These are phyloP conservation scores for Lavandula angustifolia DNA, from an alignment of 257 asterid species.

Conservation along the genomic window DNA sequence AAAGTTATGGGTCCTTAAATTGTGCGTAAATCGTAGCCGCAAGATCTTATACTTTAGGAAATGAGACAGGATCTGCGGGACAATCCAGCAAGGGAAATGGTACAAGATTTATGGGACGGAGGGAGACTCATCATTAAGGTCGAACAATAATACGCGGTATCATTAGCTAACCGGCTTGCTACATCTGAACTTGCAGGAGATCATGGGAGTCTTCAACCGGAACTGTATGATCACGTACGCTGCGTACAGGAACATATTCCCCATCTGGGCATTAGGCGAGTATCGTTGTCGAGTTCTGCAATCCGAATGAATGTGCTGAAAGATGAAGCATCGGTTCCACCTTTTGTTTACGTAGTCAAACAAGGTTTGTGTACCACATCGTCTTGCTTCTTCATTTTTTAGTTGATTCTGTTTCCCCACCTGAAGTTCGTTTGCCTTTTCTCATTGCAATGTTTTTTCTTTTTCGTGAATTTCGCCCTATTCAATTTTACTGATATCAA, in stretches of 20 bases:
- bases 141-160: neutral
- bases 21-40: too few relatives aligned
- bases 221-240: constrained; percentile 93
- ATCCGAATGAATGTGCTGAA: constrained; percentile 35
- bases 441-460: neutral
- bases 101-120: too few relatives aligned
- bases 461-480: too few relatives aligned
- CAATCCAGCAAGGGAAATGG: too few relatives aligned
- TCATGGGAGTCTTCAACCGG: constrained; percentile 85
- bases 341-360: neutral
- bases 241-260: constrained; percentile 84
- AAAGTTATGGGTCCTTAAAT: too few relatives aligned
- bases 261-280: constrained; percentile 94
- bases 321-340: constrained; percentile 11
- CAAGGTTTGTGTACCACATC: constrained; percentile 2
- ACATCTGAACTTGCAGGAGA: constrained; percentile 52
- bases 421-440: neutral
- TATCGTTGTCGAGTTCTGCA: constrained; percentile 54
- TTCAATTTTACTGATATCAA: too few relatives aligned
- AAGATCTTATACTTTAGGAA: too few relatives aligned
- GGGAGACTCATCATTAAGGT: too few relatives aligned
- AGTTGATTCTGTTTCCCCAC: constrained; percentile 9
- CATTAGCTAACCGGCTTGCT: constrained; percentile 3
- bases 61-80: too few relatives aligned
- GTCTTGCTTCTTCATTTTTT: constrained; percentile 7